These are phyloP conservation scores for Lentinula lateritia DNA, from an alignment of 768 basidiomycete genomes.

Conservation along the genomic window DNA sequence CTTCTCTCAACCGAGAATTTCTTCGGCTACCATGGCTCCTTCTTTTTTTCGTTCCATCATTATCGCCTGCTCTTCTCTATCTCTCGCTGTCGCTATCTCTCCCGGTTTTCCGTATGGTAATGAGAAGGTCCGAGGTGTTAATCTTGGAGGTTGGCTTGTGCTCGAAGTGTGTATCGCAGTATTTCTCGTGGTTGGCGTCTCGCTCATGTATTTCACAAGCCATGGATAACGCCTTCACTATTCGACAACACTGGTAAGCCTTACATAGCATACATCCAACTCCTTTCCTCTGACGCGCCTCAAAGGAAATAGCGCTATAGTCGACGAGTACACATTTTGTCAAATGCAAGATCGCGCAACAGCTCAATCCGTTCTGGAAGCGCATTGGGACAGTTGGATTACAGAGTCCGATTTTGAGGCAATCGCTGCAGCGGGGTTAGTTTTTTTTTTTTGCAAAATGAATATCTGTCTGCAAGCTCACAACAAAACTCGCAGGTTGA, in stretches of 20 bases:
- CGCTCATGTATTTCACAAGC: conserved; percentile 28
- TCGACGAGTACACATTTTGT: conserved; percentile 80
- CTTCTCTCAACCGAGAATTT: background rate
- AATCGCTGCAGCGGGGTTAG: conserved; percentile 72
- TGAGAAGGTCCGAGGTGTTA: conserved; percentile 75
- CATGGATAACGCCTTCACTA: conserved; percentile 75
- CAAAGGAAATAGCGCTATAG: conserved; percentile 38
- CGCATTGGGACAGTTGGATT: conserved; percentile 84
- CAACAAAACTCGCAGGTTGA: conserved; percentile 43
- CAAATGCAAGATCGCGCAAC: conserved; percentile 47
- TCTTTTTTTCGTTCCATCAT: conserved; percentile 12
- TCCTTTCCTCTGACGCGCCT: background rate
- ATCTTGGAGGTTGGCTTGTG: conserved; percentile 61
- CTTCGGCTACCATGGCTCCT: conserved; percentile 4
- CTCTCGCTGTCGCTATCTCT: conserved; percentile 29
- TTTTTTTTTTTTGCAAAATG: conserved; percentile 10
- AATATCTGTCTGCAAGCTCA: background rate
- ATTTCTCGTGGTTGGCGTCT: conserved; percentile 1
- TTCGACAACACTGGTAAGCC: conserved; percentile 57
- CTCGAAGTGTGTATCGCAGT: conserved; percentile 29
- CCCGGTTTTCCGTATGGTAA: conserved; percentile 71
- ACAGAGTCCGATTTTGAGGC: conserved; percentile 72
- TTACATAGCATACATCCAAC: background rate
- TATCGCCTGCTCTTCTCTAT: conserved; percentile 20
- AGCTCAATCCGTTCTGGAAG: conserved; percentile 46